These are phyloP conservation scores for Paraconiothyrium brasiliense DNA, from an alignment of 2,329 filamentous ascomycete species.

Conservation along the genomic window DNA sequence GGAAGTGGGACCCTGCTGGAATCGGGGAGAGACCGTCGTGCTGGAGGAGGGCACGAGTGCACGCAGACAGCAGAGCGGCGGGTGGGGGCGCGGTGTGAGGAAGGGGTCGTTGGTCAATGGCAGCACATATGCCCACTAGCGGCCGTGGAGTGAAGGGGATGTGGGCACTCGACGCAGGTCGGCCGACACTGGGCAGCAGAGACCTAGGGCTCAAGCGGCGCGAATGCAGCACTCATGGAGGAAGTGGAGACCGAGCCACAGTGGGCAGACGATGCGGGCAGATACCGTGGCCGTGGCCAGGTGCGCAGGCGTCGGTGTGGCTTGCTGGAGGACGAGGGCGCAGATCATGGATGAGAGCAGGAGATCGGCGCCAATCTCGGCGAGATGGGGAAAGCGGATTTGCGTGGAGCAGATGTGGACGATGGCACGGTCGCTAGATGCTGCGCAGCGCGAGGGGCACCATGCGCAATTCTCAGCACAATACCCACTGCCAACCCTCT, in stretches of 20 bases:
- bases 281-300: not conserved
- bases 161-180: not conserved
- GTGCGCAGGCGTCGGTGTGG: not conserved
- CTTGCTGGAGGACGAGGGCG: conserved; percentile 12
- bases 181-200: conserved; percentile 1
- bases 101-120: conserved; percentile 3
- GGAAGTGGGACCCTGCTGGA: not conserved
- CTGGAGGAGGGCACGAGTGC: not conserved
- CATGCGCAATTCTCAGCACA: conserved; percentile 11
- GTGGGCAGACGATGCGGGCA: conserved; percentile 3
- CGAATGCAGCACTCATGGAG: not conserved
- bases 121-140: conserved; percentile 6
- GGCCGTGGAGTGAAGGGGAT: not conserved
- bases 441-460: not conserved
- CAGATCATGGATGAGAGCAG: conserved; percentile 7
- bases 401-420: not conserved
- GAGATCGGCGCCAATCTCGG: not conserved
- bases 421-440: too few species aligned
- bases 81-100: not conserved
- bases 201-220: not conserved
- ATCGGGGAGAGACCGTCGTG: not conserved
- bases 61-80: not conserved
- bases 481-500: not conserved
- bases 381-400: not conserved
- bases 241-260: conserved; percentile 4